Conservation (phyloP, 2,329 filamentous ascomycete species). For the Stemphylium vesicarium region DNA sequence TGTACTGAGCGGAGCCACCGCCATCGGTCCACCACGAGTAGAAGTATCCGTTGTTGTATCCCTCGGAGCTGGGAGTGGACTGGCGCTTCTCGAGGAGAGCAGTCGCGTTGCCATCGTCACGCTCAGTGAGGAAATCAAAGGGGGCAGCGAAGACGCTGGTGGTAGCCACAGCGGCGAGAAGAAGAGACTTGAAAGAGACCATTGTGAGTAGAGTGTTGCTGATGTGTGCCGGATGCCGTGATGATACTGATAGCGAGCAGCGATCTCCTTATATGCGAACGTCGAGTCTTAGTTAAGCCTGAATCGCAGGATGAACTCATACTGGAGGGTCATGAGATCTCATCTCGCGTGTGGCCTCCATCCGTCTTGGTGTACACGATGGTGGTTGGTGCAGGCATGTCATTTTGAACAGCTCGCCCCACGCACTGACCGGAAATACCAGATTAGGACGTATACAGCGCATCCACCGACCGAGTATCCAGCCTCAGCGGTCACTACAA, state of each 20-base stretch:
- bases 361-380: conserved; percentile 12
- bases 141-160: conserved; percentile 23
- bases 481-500: conserved; percentile 1
- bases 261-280: conserved; percentile 16
- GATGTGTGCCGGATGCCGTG: conserved; percentile 16
- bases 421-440: conserved; percentile 3
- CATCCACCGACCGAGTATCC: not conserved
- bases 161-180: conserved; percentile 25
- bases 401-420: conserved; percentile 6
- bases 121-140: conserved; percentile 26
- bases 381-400: conserved; percentile 4
- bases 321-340: conserved; percentile 11
- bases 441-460: not conserved
- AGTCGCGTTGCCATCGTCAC: conserved; percentile 27
- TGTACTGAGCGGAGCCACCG: conserved; percentile 33
- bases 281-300: conserved; percentile 15
- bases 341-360: conserved; percentile 5
- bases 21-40: conserved; percentile 67
- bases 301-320: conserved; percentile 21
- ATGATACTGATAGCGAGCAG: conserved; percentile 4
- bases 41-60: conserved; percentile 57
- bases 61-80: conserved; percentile 54
- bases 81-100: conserved; percentile 25
- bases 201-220: conserved; percentile 15
- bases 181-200: conserved; percentile 32